phyloP scores from a whole-genome alignment of 306 rosid genomes.

The Cicer judaicum region DNA sequence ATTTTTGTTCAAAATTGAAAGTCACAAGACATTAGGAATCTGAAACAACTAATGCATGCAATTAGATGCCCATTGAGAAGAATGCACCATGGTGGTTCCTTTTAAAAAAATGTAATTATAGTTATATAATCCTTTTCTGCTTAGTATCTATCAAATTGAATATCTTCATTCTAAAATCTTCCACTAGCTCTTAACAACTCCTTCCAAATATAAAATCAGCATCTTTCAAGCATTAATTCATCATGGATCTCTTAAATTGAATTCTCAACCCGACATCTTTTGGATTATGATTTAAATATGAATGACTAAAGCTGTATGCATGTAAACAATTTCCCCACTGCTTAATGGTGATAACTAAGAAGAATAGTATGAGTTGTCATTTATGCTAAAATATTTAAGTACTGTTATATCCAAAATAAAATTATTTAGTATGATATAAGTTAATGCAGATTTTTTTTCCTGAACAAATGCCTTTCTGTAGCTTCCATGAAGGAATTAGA shows the following conservation, averaged over 20 bases:
- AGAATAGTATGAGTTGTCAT: background rate
- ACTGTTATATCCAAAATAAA: too few relatives aligned
- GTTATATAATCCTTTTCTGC: too few relatives aligned
- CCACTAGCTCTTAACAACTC: slow-evolving; percentile 1
- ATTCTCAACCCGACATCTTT: background rate
- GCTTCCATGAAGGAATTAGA: background rate
- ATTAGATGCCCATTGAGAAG: background rate
- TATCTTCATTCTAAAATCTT: background rate
- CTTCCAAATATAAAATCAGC: slow-evolving; percentile 15
- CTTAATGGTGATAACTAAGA: background rate
- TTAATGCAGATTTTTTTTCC: background rate
- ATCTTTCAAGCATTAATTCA: slow-evolving; percentile 11
- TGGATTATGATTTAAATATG: background rate
- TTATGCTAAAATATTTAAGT: too few relatives aligned
- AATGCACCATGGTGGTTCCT: background rate
- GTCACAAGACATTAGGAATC: slow-evolving; percentile 21
- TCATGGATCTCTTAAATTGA: too few relatives aligned
- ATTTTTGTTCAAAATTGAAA: too few relatives aligned
- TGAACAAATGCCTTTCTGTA: background rate
- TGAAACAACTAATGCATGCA: slow-evolving; percentile 39
- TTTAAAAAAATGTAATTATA: too few relatives aligned
- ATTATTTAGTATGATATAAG: background rate
- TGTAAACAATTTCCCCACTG: background rate
- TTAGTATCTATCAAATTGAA: too few relatives aligned
- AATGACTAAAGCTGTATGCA: background rate